Conservation (phyloP, 345 rosid species). For the Excoecaria cochinchinensis region DNA sequence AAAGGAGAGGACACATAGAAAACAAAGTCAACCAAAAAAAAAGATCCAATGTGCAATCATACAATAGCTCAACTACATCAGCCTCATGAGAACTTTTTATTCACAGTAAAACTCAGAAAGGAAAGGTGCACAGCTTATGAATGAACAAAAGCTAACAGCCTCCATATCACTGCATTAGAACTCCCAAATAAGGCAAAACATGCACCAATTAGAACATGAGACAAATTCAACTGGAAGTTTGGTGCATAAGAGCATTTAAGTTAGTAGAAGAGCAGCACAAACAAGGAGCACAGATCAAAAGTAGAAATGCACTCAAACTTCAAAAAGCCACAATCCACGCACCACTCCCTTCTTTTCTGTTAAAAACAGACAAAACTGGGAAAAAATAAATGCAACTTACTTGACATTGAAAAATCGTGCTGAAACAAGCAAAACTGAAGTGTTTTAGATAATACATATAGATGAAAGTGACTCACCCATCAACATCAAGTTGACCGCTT, state of each 20-base stretch:
- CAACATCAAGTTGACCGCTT: constrained; percentile 59
- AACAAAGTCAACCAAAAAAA: background rate
- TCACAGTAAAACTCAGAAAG: background rate
- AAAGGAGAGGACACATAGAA: background rate
- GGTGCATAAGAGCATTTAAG: background rate
- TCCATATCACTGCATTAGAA: background rate
- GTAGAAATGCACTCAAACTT: background rate
- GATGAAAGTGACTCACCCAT: constrained; percentile 45
- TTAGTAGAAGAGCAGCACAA: background rate
- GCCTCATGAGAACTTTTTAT: background rate
- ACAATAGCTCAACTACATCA: background rate
- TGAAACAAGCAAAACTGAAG: background rate
- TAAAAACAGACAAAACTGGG: background rate
- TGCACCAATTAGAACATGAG: background rate
- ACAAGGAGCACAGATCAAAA: background rate
- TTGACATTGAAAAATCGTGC: background rate
- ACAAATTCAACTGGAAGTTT: background rate
- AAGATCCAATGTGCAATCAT: background rate
- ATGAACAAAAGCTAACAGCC: background rate
- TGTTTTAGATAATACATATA: background rate
- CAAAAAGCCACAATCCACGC: background rate
- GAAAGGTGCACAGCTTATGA: background rate
- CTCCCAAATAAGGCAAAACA: background rate
- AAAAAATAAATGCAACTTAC: background rate
- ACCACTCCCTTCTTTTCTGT: background rate